phyloP scores from a whole-genome alignment of 345 rosid species.

The Stellera chamaejasme region DNA sequence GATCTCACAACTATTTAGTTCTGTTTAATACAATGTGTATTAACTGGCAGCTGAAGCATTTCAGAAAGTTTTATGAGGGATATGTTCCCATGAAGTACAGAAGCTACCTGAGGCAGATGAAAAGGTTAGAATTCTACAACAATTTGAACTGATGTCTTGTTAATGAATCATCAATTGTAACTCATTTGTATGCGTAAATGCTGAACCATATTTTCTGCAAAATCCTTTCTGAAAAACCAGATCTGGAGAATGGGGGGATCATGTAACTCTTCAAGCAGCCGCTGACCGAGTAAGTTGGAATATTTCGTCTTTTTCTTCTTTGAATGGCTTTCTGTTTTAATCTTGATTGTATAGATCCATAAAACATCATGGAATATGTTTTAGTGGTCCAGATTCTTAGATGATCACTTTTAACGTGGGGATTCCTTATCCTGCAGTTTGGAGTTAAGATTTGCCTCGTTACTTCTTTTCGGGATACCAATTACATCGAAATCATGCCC shows the following conservation, averaged over 20 bases:
- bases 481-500: slow-evolving; percentile 79
- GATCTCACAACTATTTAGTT: no score
- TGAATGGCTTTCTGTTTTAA: neutral
- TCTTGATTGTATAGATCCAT: no score
- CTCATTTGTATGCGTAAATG: slow-evolving; percentile 6
- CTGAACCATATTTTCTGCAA: slow-evolving; percentile 18
- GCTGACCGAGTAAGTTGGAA: slow-evolving; percentile 77
- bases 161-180: slow-evolving; percentile 11
- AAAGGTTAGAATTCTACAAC: slow-evolving; percentile 48
- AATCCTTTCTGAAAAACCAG: slow-evolving; percentile 26
- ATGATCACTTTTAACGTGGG: neutral
- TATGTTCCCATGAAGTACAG: slow-evolving; percentile 89
- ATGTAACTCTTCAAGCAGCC: slow-evolving; percentile 91
- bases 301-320: slow-evolving; percentile 7
- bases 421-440: slow-evolving; percentile 38
- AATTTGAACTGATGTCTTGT: slow-evolving; percentile 13
- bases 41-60: slow-evolving; percentile 62
- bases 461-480: slow-evolving; percentile 85
- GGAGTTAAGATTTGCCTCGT: slow-evolving; percentile 71
- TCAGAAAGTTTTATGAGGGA: slow-evolving; percentile 63
- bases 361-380: no score
- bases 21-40: neutral
- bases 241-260: slow-evolving; percentile 97
- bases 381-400: no score
- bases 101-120: slow-evolving; percentile 73